A percentile compares a stretch with the other conserved stretches of the same genome.
phyloP scores from a whole-genome alignment of 2,329 filamentous ascomycete species.

The Corynespora cassiicola region DNA sequence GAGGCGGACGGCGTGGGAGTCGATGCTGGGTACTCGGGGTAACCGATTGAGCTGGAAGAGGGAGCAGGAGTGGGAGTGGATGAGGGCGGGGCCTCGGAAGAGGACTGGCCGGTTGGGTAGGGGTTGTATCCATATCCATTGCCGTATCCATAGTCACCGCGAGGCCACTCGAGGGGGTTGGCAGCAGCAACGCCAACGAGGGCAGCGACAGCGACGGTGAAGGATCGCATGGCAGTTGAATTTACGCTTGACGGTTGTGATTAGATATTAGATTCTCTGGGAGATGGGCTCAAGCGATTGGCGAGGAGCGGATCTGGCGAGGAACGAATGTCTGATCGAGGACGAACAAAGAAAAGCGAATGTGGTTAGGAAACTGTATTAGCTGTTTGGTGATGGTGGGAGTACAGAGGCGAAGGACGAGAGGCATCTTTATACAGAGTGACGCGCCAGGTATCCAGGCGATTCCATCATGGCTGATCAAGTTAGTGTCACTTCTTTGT shows the following conservation, averaged over 20 bases:
- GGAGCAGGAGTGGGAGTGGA: slow-evolving; percentile 5
- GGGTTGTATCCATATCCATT: slow-evolving; percentile 23
- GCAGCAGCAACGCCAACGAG: slow-evolving; percentile 38
- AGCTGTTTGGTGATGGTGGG: slow-evolving; percentile 30
- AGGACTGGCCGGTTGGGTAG: slow-evolving; percentile 20
- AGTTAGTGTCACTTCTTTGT: slow-evolving; percentile 29
- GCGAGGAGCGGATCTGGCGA: slow-evolving; percentile 11
- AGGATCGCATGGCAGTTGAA: slow-evolving; percentile 33
- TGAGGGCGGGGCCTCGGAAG: neutral
- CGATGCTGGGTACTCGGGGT: slow-evolving; percentile 7
- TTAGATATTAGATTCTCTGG: slow-evolving; percentile 33
- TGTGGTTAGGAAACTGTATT: slow-evolving; percentile 28
- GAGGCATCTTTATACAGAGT: slow-evolving; percentile 34
- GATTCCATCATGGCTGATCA: slow-evolving; percentile 33
- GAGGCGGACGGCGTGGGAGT: slow-evolving; percentile 2
- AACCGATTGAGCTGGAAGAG: neutral
- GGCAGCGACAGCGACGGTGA: slow-evolving; percentile 36
- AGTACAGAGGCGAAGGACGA: slow-evolving; percentile 14
- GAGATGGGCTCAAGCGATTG: slow-evolving; percentile 28
- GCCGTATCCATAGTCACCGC: slow-evolving; percentile 11
- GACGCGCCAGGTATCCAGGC: slow-evolving; percentile 16
- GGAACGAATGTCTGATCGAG: slow-evolving; percentile 38
- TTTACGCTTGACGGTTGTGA: slow-evolving; percentile 9
- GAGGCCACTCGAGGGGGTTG: slow-evolving; percentile 28
- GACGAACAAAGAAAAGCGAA: slow-evolving; percentile 36